Percentiles rank a stretch among this genome's conserved stretches.
Conservation (phyloP, 2,329 filamentous ascomycete genomes). For the Ophiostoma ulmi region DNA sequence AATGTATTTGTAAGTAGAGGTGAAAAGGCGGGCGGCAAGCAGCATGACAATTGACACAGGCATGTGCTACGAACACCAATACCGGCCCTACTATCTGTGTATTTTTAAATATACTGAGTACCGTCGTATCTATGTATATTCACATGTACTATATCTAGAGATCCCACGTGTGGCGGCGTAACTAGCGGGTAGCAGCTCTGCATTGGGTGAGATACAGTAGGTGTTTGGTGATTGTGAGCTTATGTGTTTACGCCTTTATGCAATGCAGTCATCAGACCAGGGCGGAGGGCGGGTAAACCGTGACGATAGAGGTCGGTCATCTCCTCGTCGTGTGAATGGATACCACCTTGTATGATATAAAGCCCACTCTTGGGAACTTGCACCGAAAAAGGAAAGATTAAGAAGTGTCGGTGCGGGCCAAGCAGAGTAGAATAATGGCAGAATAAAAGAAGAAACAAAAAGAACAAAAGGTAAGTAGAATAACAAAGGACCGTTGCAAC, state of each 20-base stretch:
- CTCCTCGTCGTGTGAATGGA: neutral
- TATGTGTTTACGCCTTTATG: neutral
- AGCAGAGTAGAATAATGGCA: neutral
- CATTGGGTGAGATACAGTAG: neutral
- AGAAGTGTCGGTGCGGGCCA: neutral
- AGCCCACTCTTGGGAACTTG: too few relatives aligned
- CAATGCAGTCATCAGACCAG: slow-evolving; percentile 4
- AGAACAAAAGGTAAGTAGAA: neutral
- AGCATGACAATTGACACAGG: neutral
- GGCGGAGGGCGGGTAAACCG: neutral
- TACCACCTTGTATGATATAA: neutral
- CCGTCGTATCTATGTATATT: neutral
- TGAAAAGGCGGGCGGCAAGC: slow-evolving; percentile 10
- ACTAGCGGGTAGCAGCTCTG: neutral
- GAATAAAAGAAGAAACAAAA: neutral
- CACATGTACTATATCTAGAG: neutral
- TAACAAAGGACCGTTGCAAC: neutral
- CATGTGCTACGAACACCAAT: slow-evolving; percentile 3
- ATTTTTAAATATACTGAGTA: neutral
- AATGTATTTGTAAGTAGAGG: neutral
- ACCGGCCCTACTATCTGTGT: neutral
- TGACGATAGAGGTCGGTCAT: slow-evolving; percentile 1
- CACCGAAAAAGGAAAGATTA: neutral
- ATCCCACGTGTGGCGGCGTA: slow-evolving; percentile 7
- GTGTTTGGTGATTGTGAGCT: neutral